Evolutionary conservation across 495 filamentous ascomycete genomes (phyloP).

Genomic region (Aspergillus panamensis): DNA sequence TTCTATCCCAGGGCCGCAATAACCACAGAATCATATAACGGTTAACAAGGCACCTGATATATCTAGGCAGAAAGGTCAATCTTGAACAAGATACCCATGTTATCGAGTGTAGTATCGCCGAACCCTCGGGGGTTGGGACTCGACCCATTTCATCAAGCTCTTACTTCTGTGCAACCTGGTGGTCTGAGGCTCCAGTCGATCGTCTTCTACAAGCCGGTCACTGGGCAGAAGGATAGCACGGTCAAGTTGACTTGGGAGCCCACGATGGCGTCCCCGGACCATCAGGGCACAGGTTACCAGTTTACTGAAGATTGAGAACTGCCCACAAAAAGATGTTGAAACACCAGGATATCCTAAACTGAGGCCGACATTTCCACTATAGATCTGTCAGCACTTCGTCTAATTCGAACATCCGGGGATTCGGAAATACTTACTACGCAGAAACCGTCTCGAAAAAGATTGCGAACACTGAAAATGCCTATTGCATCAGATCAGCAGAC

Average conservation of each 20-base stretch:
- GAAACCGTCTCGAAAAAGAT: conserved; percentile 83
- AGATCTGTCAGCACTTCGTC: conserved; percentile 11
- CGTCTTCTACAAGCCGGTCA: conserved; percentile 50
- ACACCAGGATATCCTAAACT: conserved; percentile 70
- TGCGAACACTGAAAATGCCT: conserved; percentile 54
- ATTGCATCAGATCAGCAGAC: conserved; percentile 1
- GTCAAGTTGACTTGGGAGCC: conserved; percentile 84
- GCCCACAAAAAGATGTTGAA: conserved; percentile 67
- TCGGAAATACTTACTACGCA: conserved; percentile 53
- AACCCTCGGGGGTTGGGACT: conserved; percentile 7
- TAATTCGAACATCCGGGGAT: background rate
- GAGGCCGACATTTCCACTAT: conserved; percentile 77
- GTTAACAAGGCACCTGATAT: background rate
- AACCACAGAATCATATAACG: conserved; percentile 9
- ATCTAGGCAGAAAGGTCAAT: conserved; percentile 10
- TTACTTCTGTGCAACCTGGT: conserved; percentile 1
- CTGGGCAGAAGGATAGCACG: conserved; percentile 76
- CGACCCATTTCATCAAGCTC: conserved; percentile 6
- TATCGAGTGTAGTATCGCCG: conserved; percentile 17
- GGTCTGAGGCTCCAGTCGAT: conserved; percentile 4
- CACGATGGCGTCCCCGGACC: conserved; percentile 84
- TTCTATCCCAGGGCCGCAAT: too few relatives aligned
- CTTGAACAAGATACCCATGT: background rate
- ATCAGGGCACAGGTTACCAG: conserved; percentile 85
- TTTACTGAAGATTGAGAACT: conserved; percentile 74